Conservation (phyloP, 257 asterid genomes). For the Salvia rosmarinus region DNA sequence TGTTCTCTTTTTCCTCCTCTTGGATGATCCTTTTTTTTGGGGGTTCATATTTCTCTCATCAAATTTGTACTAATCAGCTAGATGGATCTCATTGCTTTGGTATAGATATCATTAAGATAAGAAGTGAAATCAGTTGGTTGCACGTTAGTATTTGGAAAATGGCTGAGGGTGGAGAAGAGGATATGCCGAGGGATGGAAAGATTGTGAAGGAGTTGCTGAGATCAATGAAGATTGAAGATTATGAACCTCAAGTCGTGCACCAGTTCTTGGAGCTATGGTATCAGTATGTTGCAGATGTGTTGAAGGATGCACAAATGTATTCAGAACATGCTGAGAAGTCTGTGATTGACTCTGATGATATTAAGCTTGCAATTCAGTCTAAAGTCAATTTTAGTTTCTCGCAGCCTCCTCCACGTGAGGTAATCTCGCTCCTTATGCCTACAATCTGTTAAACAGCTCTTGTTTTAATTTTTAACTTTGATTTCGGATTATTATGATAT, state of each 20-base stretch:
- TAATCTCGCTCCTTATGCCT: conserved; percentile 36
- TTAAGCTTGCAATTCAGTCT: conserved; percentile 85
- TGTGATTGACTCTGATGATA: conserved; percentile 73
- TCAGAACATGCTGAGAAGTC: conserved; percentile 87
- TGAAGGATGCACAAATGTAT: conserved; percentile 79
- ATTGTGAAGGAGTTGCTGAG: conserved; percentile 74
- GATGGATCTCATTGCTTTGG: neutral
- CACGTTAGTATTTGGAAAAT: conserved; percentile 31
- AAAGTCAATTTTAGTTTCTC: conserved; percentile 90
- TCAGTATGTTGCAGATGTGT: conserved; percentile 69
- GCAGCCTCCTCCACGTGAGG: conserved; percentile 97
- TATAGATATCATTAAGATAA: neutral
- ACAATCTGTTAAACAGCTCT: neutral
- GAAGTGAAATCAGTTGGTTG: neutral
- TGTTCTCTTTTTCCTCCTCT: neutral
- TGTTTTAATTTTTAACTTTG: too few relatives aligned
- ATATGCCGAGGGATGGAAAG: conserved; percentile 87
- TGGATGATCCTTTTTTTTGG: neutral
- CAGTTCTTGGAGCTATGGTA: conserved; percentile 86
- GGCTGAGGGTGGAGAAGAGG: conserved; percentile 73
- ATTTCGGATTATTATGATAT: neutral
- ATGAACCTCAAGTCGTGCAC: conserved; percentile 82
- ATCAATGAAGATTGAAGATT: conserved; percentile 69
- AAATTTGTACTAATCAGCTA: neutral
- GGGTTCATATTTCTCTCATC: neutral